Percentiles rank a stretch among this genome's conserved stretches.
Evolutionary conservation across 257 asterid species (phyloP).

Genomic region (Verbena officinalis): DNA sequence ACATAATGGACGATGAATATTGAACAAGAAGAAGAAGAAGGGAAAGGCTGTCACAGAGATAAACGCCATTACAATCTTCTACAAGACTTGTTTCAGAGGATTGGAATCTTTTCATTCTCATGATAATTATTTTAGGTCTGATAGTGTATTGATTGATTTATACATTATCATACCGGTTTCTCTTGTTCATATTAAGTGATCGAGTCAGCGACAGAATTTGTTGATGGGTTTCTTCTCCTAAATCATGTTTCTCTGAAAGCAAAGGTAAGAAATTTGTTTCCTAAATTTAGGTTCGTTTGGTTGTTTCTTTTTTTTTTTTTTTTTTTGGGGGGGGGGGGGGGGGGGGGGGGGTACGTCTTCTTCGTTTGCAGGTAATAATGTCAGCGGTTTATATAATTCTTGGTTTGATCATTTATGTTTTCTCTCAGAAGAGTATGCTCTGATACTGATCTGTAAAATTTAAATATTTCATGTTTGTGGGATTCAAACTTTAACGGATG

Average conservation of each 20-base stretch:
- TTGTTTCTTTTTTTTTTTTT: constrained; percentile 1
- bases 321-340: neutral
- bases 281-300: neutral
- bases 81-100: constrained; percentile 28
- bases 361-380: neutral
- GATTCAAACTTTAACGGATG: neutral
- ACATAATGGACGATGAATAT: constrained; percentile 24
- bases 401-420: constrained; percentile 16
- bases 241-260: constrained; percentile 17
- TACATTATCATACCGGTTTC: neutral
- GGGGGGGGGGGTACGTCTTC: neutral
- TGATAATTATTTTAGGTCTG: constrained; percentile 2
- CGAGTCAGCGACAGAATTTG: constrained; percentile 19
- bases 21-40: constrained; percentile 21
- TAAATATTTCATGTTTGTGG: neutral
- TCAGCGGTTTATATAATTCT: neutral
- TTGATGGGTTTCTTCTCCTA: neutral
- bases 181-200: neutral
- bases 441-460: constrained; percentile 6
- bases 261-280: constrained; percentile 42
- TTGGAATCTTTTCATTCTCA: constrained; percentile 23
- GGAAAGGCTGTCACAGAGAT: constrained; percentile 29
- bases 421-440: constrained; percentile 13
- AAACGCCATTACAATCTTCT: constrained; percentile 35
- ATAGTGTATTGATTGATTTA: neutral